phyloP scores from a whole-genome alignment of 129 eudicot species.

The Flaveria trinervia region DNA sequence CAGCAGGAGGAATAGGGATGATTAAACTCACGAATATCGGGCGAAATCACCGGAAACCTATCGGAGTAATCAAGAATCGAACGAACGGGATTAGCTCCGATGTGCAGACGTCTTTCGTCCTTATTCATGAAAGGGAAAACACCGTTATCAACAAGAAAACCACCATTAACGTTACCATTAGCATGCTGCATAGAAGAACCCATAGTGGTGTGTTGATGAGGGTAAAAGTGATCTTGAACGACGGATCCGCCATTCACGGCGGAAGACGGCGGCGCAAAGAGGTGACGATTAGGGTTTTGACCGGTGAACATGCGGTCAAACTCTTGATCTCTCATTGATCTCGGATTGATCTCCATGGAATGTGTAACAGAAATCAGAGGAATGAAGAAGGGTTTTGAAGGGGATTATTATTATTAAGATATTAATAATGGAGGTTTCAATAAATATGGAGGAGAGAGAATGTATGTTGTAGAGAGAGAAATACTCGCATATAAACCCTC shows the following conservation, averaged over 20 bases:
- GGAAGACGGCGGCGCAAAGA: constrained; percentile 25
- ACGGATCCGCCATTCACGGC: constrained; percentile 3
- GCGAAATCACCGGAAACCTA: constrained; percentile 1
- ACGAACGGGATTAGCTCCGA: constrained; percentile 25
- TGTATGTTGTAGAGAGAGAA: constrained; percentile 5
- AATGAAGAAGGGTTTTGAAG: constrained; percentile 27
- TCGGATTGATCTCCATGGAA: constrained; percentile 29
- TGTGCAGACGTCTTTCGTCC: constrained; percentile 6
- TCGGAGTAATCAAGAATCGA: constrained; percentile 24
- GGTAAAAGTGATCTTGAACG: neutral
- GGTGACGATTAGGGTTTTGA: constrained; percentile 36
- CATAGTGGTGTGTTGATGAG: constrained; percentile 25
- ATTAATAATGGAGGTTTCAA: constrained; percentile 15
- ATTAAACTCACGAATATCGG: neutral
- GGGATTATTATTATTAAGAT: constrained; percentile 14
- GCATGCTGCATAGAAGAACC: constrained; percentile 18
- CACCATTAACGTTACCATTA: constrained; percentile 7
- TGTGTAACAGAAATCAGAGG: constrained; percentile 38
- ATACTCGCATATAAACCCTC: too few relatives aligned
- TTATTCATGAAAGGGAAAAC: constrained; percentile 15
- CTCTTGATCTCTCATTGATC: constrained; percentile 10
- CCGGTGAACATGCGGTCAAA: constrained; percentile 31
- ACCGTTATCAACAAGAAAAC: constrained; percentile 4
- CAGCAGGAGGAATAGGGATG: constrained; percentile 5
- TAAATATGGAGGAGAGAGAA: constrained; percentile 16